Evolutionary conservation across 2,329 filamentous ascomycete genomes (phyloP), one percentile per base, ranked within the genome.

Genomic region (Pseudofabraea citricarpa): DNA sequence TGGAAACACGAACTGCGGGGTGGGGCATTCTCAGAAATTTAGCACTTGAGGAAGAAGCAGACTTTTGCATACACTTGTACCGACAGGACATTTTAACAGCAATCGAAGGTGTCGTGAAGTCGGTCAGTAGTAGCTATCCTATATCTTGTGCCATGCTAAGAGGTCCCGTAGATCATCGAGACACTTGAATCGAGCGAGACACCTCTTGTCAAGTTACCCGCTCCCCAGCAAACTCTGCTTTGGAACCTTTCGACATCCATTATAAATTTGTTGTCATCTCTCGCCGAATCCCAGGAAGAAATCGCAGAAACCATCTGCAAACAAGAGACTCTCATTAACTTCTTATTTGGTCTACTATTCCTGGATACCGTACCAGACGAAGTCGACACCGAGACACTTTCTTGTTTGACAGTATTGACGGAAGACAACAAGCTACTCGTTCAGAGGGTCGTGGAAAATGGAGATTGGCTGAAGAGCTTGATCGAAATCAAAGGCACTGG

Each of bases 61-160:
- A 84, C 55, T 85, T 85, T 46, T 82, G 79, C 49, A 66, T 85
- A 16, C 80, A 85, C 52, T 60, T 86, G 45, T 84, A 74, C 55
- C 68, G 82, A 33, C 66, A 76, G 21, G 81, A 84, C 58, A 62
- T 83, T 12, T 56, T 85, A 46, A 78, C 75, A 21, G 77, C 80
- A 16, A 70, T 84, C 45, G 72, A 77, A 45, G 73, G 75, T 57
- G 78, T 78, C 12, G 64, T 71, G 40, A 69, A 69, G 41, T 69
- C 70, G 48, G 76, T 81, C 58, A 59, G 71, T 60, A 39, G 36
- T 39, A 39, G 23, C 3, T 19, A 19, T 36, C 13, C n/a, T 16
- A 38, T 32, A 36, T 16, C 36, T 20, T 38, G 13, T 35, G 27
- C 20, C 16, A 40, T 13, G 37, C 50, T 41, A 53, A 40, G 10